Base-by-base conservation (phyloP, 139 green algal genomes). In the Chlamydomonas sphaeroides region DNA sequence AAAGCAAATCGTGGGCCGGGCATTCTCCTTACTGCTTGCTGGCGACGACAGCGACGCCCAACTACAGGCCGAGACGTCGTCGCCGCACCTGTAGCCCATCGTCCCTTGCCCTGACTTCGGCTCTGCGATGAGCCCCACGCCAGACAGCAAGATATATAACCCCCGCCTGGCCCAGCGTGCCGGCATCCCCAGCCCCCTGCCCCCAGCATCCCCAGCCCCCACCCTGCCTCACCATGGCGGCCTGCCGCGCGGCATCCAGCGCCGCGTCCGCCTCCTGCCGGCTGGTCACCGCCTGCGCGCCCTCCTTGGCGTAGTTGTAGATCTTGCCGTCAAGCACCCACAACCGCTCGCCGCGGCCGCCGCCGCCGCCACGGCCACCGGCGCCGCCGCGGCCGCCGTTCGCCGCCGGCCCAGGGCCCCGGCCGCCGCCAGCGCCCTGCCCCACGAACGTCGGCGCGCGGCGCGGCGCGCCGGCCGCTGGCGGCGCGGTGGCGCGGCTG, bases 231-330 rank as follows among this genome's bases (percentile, higher is more conserved):
- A 87, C 77, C 75, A 79, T 48, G 0, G 80, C 67, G 11, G 85
- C 89, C 30, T 88, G 71, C 66, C 90, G 39, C 7, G 89, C 89
- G 32, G 84, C 87, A 20, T 88, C 73, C 71, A 94, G 7, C 21
- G 70, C 85, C 35, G 80, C 68, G 5, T 88, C 66, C 11, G 93
- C 93, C 8, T 90, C 90, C 56, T 69, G 69, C 28, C 85, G 53
- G 33, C 88, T 79, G 18, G 56, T 56, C 25, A 96, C 92, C 72
- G 91, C 78, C 61, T 83, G 66, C 0, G 94, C 90, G 10, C 94
- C 94, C 32, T 90, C 86, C 87, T 97, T 97, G 23, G 82, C 74
- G 65, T 95, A 97, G 83, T 98, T 97, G 85, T 97, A 98, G 10
- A 97, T 87, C 59, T 87, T 85, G 21, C 91, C 93, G 42, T 97